Conservation (phyloP, 2,329 filamentous ascomycete genomes). For the Rutstroemia sp. region DNA sequence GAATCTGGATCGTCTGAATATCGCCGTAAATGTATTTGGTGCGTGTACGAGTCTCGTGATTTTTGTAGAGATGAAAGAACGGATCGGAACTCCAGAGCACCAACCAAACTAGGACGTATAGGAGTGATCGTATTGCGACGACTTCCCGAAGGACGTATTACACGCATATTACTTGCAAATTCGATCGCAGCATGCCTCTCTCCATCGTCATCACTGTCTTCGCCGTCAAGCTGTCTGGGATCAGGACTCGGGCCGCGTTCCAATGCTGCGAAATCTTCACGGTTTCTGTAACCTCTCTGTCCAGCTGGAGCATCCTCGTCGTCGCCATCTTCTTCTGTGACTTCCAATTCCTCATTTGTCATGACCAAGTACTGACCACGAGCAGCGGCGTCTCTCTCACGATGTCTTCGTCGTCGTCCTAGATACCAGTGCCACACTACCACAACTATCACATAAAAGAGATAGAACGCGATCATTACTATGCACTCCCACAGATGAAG, state of each 20-base stretch:
- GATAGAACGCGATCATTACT: conserved; percentile 84
- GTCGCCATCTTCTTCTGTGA: conserved; percentile 58
- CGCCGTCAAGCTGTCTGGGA: conserved; percentile 32
- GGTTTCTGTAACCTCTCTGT: conserved; percentile 24
- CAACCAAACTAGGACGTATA: conserved; percentile 87
- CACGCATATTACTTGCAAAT: conserved; percentile 86
- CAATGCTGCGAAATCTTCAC: conserved; percentile 27
- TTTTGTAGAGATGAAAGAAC: conserved; percentile 81
- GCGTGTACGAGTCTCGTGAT: conserved; percentile 67
- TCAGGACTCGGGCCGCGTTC: conserved; percentile 32
- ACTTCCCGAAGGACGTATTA: conserved; percentile 59
- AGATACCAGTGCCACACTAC: conserved; percentile 89
- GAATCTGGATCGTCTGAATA: conserved; percentile 53
- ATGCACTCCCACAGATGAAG: conserved; percentile 84
- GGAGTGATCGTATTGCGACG: conserved; percentile 71
- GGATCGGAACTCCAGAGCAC: conserved; percentile 87
- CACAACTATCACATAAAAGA: conserved; percentile 82
- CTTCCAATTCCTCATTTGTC: conserved; percentile 43
- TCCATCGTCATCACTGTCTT: conserved; percentile 40
- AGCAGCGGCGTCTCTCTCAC: conserved; percentile 62
- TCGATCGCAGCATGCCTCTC: conserved; percentile 67
- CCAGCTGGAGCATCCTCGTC: conserved; percentile 41
- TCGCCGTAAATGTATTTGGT: conserved; percentile 60
- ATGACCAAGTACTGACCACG: conserved; percentile 66
- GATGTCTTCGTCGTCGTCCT: conserved; percentile 50